These are phyloP conservation scores for Calvatia gigantea DNA, from an alignment of 768 basidiomycete species.

Conservation along the genomic window DNA sequence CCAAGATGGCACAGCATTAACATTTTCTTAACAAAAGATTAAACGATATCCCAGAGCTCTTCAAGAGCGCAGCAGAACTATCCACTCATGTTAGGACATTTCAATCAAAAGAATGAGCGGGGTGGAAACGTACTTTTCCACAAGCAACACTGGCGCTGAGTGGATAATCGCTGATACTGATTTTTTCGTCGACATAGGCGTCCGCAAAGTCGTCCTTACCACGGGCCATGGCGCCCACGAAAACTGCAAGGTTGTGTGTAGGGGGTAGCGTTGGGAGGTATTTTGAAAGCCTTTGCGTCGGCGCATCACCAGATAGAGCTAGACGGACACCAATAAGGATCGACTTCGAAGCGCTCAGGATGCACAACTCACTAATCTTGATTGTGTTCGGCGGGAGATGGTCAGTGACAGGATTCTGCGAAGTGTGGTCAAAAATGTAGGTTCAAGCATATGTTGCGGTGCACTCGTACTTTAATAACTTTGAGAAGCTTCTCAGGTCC, in stretches of 20 bases:
- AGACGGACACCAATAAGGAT: neutral
- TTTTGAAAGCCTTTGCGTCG: conserved; percentile 71
- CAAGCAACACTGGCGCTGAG: conserved; percentile 93
- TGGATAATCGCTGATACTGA: conserved; percentile 92
- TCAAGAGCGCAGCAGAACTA: conserved; percentile 91
- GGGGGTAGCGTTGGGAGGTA: conserved; percentile 85
- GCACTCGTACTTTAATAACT: conserved; percentile 78
- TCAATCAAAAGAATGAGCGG: neutral
- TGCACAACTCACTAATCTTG: conserved; percentile 76
- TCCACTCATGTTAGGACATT: neutral
- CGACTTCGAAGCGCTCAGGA: neutral
- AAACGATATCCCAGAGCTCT: conserved; percentile 93
- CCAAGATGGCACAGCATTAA: conserved; percentile 4
- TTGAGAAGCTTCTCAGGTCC: conserved; percentile 96
- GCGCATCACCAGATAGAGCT: conserved; percentile 93
- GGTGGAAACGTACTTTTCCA: conserved; percentile 81
- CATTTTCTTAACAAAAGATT: conserved; percentile 17
- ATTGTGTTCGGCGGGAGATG: conserved; percentile 93
- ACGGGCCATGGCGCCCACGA: conserved; percentile 98
- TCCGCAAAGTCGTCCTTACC: conserved; percentile 98
- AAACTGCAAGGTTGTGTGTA: conserved; percentile 88
- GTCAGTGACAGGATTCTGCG: conserved; percentile 88
- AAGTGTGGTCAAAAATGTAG: conserved; percentile 6
- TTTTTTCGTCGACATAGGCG: conserved; percentile 91
- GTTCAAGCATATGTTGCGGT: neutral